Evolutionary conservation across 306 rosid species (phyloP), one percentile per base, ranked within the genome.

Genomic region (Fragaria vesca): DNA sequence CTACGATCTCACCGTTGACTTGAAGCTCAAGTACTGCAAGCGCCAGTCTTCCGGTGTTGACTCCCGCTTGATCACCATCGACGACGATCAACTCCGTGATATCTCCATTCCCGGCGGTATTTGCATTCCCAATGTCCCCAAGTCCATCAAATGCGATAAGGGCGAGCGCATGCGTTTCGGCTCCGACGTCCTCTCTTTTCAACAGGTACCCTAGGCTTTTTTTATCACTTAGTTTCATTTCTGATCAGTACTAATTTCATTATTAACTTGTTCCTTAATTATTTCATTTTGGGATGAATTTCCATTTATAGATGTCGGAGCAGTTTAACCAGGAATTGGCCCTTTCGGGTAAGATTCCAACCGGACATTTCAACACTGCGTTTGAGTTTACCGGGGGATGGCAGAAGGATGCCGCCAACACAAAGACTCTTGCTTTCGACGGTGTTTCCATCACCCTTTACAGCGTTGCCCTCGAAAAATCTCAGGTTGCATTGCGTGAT

Each of bases 381-480:
- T 93, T 93, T 85, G 90, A 87, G 58, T 93, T 88, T 80, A 40
- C 90, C 3, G 91, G 86, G 58, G 85, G 82, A 73, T 93, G 98
- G 97, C 97, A 91, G 83, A 91, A 89, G 81, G 97, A 93, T 78
- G 95, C 98, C 67, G 92, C 98, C 60, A 88, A 73, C 76, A 93
- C 98, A 47, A 89, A 91, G 84, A 79, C 85, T 57, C 93, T 91
- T 75, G 91, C 98, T 63, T 91, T 88, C 75, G 97, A 93, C 32
- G 97, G 94, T 16, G 91, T 91, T 54, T 87, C 85, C 54, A 70
- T 93, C 78, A 84, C 91, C 38, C 90, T 91, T 21, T 93, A 89
- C 81, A 86, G 83, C 73, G 79, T 93, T 81, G 97, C 91, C 12
- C 82, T 93, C 5, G 91, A 91, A 60, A 93, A 88, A 82, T 80